A percentile compares a stretch with the other conserved stretches of the same genome.
These are phyloP conservation scores for Cornus florida DNA, from an alignment of 148 eudicot species.

Conservation along the genomic window DNA sequence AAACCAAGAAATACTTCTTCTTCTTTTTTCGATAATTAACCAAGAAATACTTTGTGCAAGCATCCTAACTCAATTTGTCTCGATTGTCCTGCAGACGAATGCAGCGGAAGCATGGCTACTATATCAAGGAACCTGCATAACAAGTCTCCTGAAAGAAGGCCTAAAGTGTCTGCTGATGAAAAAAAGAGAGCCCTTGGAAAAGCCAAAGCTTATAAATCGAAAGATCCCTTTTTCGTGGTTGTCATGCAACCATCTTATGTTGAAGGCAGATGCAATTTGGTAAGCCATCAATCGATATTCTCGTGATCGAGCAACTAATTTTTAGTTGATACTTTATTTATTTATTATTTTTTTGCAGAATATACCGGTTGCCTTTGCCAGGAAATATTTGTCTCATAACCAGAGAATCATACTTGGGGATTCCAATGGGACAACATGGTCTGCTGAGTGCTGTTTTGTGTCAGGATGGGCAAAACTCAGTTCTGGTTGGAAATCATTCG, in stretches of 20 bases:
- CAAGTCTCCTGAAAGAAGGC: background rate
- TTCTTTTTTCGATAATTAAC: too few species aligned
- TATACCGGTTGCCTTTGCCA: background rate
- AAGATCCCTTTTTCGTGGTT: slow-evolving; percentile 21
- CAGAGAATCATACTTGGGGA: background rate
- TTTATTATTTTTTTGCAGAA: background rate
- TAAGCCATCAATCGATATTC: slow-evolving; percentile 10
- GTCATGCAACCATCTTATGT: slow-evolving; percentile 3
- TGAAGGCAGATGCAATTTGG: background rate
- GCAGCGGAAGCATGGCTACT: background rate
- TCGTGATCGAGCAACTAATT: too few species aligned
- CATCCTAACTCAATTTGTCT: too few species aligned
- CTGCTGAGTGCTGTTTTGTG: background rate
- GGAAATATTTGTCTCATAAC: background rate
- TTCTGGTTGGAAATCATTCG: slow-evolving; percentile 15
- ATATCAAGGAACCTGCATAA: background rate
- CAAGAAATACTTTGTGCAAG: too few species aligned
- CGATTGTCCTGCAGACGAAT: slow-evolving; percentile 2
- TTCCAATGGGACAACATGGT: slow-evolving; percentile 13
- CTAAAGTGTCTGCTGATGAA: background rate
- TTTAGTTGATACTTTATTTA: too few species aligned
- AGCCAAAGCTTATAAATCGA: slow-evolving; percentile 19
- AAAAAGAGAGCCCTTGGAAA: slow-evolving; percentile 5
- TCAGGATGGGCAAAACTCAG: background rate
- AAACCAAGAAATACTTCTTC: too few species aligned